These are phyloP conservation scores for Ziziphus jujuba DNA, from an alignment of 306 rosid genomes.

Conservation along the genomic window DNA sequence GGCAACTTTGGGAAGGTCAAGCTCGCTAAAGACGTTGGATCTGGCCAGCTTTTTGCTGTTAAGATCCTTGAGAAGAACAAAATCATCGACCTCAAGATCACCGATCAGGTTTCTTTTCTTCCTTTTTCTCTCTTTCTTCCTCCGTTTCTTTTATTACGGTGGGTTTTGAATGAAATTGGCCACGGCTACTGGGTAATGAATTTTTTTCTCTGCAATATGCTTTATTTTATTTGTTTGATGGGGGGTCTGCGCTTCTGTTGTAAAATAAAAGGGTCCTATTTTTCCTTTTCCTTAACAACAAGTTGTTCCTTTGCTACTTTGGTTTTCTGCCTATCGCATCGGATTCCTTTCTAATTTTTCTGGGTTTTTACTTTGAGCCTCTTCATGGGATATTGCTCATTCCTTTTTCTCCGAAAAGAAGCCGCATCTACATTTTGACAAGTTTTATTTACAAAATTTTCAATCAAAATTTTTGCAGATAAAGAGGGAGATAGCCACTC, in stretches of 20 bases:
- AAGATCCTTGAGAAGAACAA: slow-evolving; percentile 74
- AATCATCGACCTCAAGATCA: slow-evolving; percentile 53
- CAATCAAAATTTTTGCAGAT: slow-evolving; percentile 48
- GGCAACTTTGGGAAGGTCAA: slow-evolving; percentile 93
- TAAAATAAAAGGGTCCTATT: too few relatives aligned
- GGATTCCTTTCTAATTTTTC: not conserved
- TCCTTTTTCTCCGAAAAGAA: too few relatives aligned
- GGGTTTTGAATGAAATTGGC: not conserved
- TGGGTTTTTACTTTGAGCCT: not conserved
- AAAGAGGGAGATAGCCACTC: slow-evolving; percentile 80
- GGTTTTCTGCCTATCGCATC: too few relatives aligned
- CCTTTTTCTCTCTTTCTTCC: not conserved
- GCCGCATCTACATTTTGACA: too few relatives aligned
- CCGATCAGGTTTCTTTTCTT: slow-evolving; percentile 56
- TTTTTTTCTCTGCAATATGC: not conserved
- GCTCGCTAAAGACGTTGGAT: slow-evolving; percentile 53
- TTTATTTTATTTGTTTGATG: too few relatives aligned
- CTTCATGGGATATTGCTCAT: too few relatives aligned
- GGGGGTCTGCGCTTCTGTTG: too few relatives aligned
- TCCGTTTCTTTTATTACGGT: not conserved
- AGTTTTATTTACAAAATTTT: too few relatives aligned
- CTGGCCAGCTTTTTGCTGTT: slow-evolving; percentile 65
- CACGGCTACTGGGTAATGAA: too few relatives aligned
- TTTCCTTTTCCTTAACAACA: too few relatives aligned
- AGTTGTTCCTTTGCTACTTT: too few relatives aligned